phyloP scores from a whole-genome alignment of 257 asterid species.

The Scutellaria galericulata region DNA sequence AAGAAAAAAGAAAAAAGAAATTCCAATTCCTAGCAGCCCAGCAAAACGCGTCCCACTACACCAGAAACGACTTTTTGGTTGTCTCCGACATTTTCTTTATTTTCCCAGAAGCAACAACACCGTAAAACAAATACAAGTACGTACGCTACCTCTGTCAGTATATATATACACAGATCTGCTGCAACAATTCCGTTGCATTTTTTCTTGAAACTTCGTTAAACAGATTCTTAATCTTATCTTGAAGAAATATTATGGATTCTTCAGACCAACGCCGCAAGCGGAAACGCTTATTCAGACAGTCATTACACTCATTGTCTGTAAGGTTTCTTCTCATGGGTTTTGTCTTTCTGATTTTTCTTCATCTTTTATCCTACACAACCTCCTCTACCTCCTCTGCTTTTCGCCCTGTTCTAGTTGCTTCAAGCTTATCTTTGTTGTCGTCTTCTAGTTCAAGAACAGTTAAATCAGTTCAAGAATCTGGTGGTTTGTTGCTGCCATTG shows the following conservation, averaged over 20 bases:
- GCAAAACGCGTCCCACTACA: conserved; percentile 33
- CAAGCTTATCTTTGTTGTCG: conserved; percentile 59
- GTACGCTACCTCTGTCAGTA: conserved; percentile 49
- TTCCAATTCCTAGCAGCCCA: conserved; percentile 22
- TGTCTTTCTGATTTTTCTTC: conserved; percentile 53
- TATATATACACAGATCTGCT: conserved; percentile 38
- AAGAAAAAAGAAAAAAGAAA: not conserved
- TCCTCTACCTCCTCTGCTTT: conserved; percentile 55
- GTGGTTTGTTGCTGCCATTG: conserved; percentile 36
- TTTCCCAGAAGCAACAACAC: conserved; percentile 36
- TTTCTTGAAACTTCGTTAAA: not conserved
- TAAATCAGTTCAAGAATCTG: conserved; percentile 48
- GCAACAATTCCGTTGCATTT: conserved; percentile 24
- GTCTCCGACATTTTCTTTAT: conserved; percentile 52
- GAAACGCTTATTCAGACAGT: conserved; percentile 55
- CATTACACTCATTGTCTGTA: conserved; percentile 50
- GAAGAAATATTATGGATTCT: conserved; percentile 55
- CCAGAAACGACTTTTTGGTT: not conserved
- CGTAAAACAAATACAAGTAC: conserved; percentile 23
- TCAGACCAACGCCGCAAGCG: conserved; percentile 84
- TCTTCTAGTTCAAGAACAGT: conserved; percentile 52
- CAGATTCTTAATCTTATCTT: too few species aligned
- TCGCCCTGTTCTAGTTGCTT: conserved; percentile 63
- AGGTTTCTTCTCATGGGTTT: conserved; percentile 60
- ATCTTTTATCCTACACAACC: conserved; percentile 46